Evolutionary conservation across 805 yeast genomes (phyloP).

Genomic region (Candida sonorensis): DNA sequence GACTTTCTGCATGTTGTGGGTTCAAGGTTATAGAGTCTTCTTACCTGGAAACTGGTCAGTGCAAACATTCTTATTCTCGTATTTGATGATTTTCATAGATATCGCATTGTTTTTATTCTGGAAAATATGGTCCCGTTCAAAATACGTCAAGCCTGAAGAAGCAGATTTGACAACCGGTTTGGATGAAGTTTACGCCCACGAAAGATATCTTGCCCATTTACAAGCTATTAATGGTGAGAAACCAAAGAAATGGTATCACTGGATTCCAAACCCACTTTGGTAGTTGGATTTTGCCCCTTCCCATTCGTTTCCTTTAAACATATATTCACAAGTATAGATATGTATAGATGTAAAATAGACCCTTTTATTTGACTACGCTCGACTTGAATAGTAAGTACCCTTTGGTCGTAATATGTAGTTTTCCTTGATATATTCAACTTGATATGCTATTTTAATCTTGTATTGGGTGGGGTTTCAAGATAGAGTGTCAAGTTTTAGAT

Average conservation of each 20-base stretch:
- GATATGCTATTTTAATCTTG: no score
- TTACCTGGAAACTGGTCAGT: conserved; percentile 59
- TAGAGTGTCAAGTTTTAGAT: no score
- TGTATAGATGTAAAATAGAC: no score
- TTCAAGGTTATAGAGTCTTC: conserved; percentile 68
- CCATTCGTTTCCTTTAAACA: no score
- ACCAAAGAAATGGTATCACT: conserved; percentile 9
- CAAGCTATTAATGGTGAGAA: conserved; percentile 2
- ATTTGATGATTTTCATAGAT: conserved; percentile 62
- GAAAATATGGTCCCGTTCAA: conserved; percentile 45
- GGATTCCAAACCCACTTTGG: not conserved
- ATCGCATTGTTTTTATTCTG: conserved; percentile 40
- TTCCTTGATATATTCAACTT: no score
- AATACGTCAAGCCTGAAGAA: conserved; percentile 36
- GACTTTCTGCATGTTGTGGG: conserved; percentile 44
- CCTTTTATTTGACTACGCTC: no score
- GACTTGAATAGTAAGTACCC: no score
- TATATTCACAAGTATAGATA: no score
- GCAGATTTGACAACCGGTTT: conserved; percentile 51
- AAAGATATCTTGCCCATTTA: conserved; percentile 18
- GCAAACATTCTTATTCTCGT: conserved; percentile 58
- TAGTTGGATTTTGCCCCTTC: no score
- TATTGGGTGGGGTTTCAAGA: no score
- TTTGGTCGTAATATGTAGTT: no score
- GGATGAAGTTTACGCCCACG: conserved; percentile 55